A percentile compares a stretch with the other conserved stretches of the same genome.
These are phyloP conservation scores for Hura crepitans DNA, from an alignment of 441 rosid species.

Conservation along the genomic window DNA sequence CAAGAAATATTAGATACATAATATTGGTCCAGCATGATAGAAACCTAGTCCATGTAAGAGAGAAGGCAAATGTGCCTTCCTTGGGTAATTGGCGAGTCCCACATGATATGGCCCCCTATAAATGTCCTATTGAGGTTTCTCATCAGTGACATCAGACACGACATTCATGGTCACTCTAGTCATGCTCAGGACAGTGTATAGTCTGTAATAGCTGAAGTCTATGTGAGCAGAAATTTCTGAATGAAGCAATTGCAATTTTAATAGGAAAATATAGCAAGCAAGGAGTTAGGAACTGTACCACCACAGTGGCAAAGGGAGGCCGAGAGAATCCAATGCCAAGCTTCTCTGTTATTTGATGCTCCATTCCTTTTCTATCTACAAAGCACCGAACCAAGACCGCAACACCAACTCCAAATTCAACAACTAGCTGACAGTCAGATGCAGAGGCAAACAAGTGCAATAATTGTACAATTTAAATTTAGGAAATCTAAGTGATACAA, in stretches of 20 bases:
- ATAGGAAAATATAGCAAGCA: background rate
- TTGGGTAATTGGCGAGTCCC: too few species aligned
- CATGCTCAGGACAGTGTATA: constrained; percentile 3
- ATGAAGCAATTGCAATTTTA: background rate
- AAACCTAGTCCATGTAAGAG: too few species aligned
- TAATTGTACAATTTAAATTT: background rate
- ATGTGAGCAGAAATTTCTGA: background rate
- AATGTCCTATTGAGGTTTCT: background rate
- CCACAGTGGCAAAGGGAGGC: constrained; percentile 69
- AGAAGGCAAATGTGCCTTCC: too few species aligned
- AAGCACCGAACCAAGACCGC: constrained; percentile 85
- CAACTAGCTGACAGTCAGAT: constrained; percentile 55
- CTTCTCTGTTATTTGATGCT: constrained; percentile 63
- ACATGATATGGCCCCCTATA: too few species aligned
- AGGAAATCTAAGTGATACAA: background rate
- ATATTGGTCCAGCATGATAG: too few species aligned
- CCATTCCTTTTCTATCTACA: constrained; percentile 59
- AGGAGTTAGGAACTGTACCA: constrained; percentile 46
- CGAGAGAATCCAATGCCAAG: constrained; percentile 88
- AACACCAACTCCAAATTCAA: constrained; percentile 90
- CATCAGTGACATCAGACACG: background rate
- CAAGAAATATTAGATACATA: too few species aligned
- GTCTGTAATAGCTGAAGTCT: background rate
- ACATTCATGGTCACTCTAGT: too few species aligned
- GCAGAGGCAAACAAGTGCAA: constrained; percentile 16